Percentiles rank a stretch among this genome's conserved stretches.
Conservation (phyloP, 2,329 filamentous ascomycete species). For the Erysiphe pulchra region DNA sequence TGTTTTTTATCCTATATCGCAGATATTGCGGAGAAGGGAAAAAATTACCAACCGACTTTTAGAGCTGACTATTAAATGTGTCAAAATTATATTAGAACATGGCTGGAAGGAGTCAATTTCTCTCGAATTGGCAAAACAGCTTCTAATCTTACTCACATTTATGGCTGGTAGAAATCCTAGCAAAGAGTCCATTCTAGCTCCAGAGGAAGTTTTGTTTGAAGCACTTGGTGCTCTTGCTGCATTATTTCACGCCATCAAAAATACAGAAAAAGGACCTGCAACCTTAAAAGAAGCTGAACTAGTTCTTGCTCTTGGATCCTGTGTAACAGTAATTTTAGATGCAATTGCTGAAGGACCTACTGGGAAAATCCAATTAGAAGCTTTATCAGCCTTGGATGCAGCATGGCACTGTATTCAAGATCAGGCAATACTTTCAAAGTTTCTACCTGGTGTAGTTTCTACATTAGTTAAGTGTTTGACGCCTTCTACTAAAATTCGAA, state of each 20-base stretch:
- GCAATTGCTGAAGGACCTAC: constrained; percentile 38
- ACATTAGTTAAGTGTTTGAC: constrained; percentile 45
- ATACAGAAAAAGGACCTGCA: constrained; percentile 22
- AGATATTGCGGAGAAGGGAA: constrained; percentile 56
- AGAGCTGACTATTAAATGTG: constrained; percentile 51
- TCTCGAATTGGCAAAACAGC: constrained; percentile 50
- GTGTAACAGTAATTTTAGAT: constrained; percentile 57
- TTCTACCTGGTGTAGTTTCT: constrained; percentile 73
- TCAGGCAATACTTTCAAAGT: constrained; percentile 51
- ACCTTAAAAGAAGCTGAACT: constrained; percentile 29
- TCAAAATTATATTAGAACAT: constrained; percentile 44
- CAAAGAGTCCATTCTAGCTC: constrained; percentile 20
- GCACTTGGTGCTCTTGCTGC: constrained; percentile 43
- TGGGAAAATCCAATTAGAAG: constrained; percentile 42
- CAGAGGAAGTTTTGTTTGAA: constrained; percentile 51
- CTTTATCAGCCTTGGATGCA: constrained; percentile 35
- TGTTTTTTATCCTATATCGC: constrained; percentile 75
- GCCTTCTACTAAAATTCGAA: constrained; percentile 35
- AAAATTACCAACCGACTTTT: constrained; percentile 43
- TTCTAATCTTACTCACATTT: constrained; percentile 64
- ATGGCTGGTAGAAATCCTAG: constrained; percentile 49
- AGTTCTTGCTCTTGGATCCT: constrained; percentile 58
- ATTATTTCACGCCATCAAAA: constrained; percentile 33
- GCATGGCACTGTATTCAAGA: constrained; percentile 41
- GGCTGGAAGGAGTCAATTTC: constrained; percentile 58